Conservation (phyloP, 2,329 filamentous ascomycete genomes). For the Verticillium longisporum region DNA sequence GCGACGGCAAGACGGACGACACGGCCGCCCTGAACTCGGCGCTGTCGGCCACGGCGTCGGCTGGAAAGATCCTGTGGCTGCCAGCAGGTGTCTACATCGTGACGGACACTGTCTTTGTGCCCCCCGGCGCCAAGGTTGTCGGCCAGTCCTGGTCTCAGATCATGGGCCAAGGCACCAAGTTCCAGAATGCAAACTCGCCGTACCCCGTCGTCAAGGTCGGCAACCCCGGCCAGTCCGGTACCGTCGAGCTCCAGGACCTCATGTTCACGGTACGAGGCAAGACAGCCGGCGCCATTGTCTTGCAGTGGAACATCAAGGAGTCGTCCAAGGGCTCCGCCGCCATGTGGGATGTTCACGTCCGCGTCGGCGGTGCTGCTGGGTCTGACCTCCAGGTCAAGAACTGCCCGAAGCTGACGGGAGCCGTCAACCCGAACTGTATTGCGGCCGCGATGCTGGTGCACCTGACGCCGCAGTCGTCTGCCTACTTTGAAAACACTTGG, state of each 20-base stretch:
- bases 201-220: conserved; percentile 54
- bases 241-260: conserved; percentile 65
- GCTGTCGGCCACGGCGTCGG: conserved; percentile 28
- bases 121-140: conserved; percentile 23
- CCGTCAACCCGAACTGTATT: conserved; percentile 47
- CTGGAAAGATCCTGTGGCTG: conserved; percentile 35
- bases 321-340: conserved; percentile 3
- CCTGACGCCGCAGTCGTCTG: conserved; percentile 36
- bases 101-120: conserved; percentile 25
- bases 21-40: conserved; percentile 34
- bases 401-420: conserved; percentile 40
- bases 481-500: conserved; percentile 50
- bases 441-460: conserved; percentile 50
- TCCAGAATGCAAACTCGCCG: conserved; percentile 6
- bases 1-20: conserved; percentile 61
- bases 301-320: conserved; percentile 53
- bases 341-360: conserved; percentile 53
- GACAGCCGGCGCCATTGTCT: conserved; percentile 59
- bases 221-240: conserved; percentile 48
- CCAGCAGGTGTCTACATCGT: conserved; percentile 36
- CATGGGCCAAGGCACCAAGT: conserved; percentile 14
- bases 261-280: conserved; percentile 60
- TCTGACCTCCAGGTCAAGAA: conserved; percentile 56
- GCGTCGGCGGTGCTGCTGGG: conserved; percentile 64
- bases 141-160: conserved; percentile 27